These are phyloP conservation scores for Prunus salicina DNA, from an alignment of 306 rosid species.

Conservation along the genomic window DNA sequence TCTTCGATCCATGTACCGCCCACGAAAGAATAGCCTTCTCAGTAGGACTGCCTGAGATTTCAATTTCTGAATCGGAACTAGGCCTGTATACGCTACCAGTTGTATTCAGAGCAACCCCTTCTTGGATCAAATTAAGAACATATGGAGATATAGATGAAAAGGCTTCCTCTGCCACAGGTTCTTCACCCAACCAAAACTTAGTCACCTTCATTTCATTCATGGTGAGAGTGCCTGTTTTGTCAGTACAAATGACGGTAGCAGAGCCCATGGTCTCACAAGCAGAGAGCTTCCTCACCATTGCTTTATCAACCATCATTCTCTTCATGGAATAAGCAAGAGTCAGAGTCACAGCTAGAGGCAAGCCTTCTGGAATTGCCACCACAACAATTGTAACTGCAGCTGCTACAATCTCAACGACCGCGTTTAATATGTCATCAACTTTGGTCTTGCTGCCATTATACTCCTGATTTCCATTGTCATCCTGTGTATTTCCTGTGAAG, in stretches of 20 bases:
- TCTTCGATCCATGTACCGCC: conserved; percentile 31
- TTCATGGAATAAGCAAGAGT: conserved; percentile 53
- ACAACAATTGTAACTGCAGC: conserved; percentile 47
- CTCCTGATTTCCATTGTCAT: conserved; percentile 35
- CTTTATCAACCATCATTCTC: conserved; percentile 50
- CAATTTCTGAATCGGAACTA: conserved; percentile 9
- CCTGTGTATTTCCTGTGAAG: conserved; percentile 41
- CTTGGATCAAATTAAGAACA: conserved; percentile 15
- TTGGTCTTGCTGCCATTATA: conserved; percentile 32
- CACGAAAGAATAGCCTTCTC: conserved; percentile 58
- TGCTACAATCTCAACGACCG: conserved; percentile 31
- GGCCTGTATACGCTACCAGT: conserved; percentile 43
- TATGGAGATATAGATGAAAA: conserved; percentile 3
- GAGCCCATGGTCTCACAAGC: conserved; percentile 63
- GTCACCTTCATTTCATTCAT: conserved; percentile 48
- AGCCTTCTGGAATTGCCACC: conserved; percentile 53
- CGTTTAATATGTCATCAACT: conserved; percentile 31
- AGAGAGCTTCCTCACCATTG: conserved; percentile 49
- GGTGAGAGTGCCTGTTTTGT: conserved; percentile 55
- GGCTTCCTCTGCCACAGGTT: conserved; percentile 7
- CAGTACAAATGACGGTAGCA: conserved; percentile 50
- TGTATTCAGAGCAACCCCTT: conserved; percentile 45
- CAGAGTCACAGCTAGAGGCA: conserved; percentile 46
- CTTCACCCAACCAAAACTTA: conserved; percentile 34
- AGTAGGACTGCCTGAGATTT: conserved; percentile 49